phyloP scores from a whole-genome alignment of 2,329 filamentous ascomycete species.

The Remersonia thermophila region DNA sequence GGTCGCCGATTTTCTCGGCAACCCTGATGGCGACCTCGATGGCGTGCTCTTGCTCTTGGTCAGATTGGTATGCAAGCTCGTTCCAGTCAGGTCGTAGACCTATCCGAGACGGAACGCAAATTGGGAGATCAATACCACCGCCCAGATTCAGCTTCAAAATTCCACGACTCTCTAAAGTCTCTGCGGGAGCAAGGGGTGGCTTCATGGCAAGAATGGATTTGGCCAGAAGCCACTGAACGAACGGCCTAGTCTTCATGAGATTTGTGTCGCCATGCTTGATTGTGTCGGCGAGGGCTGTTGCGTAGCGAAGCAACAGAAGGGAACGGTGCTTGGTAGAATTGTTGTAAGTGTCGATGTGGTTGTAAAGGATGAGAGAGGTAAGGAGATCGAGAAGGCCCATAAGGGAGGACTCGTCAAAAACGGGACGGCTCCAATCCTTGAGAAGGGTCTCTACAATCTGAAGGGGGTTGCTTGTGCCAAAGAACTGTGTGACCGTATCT shows the following conservation, averaged over 20 bases:
- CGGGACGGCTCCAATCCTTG: conserved; percentile 7
- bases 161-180: conserved; percentile 2
- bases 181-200: neutral
- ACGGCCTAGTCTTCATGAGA: conserved; percentile 10
- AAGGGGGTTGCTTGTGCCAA: neutral
- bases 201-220: conserved; percentile 5
- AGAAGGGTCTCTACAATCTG: conserved; percentile 2
- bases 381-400: conserved; percentile 12
- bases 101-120: conserved; percentile 9
- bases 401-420: conserved; percentile 6
- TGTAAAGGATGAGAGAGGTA: conserved; percentile 7
- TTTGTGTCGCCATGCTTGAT: conserved; percentile 1
- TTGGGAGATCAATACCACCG: conserved; percentile 4
- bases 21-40: conserved; percentile 8
- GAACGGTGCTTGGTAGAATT: neutral
- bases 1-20: conserved; percentile 8
- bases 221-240: conserved; percentile 12
- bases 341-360: too few relatives aligned
- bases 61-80: conserved; percentile 3
- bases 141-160: conserved; percentile 3
- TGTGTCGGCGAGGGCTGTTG: conserved; percentile 1
- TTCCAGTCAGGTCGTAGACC: conserved; percentile 9
- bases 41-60: conserved; percentile 1
- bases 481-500: neutral
- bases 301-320: conserved; percentile 3